These are phyloP conservation scores for Purshia tridentata DNA, from an alignment of 306 rosid species.

Conservation along the genomic window DNA sequence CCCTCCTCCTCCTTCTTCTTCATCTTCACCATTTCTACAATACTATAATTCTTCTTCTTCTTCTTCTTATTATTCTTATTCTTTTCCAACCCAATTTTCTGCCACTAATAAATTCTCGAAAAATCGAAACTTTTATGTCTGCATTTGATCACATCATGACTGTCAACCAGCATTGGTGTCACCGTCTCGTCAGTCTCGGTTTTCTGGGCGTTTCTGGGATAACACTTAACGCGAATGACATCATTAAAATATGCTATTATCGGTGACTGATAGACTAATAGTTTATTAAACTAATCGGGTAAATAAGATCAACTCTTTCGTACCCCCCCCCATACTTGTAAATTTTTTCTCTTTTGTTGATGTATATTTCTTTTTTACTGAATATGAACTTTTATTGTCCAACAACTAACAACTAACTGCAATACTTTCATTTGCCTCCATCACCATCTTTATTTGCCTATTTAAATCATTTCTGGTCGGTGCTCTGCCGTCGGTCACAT, in stretches of 20 bases:
- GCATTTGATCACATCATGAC: neutral
- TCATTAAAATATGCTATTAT: neutral
- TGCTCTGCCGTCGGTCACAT: neutral
- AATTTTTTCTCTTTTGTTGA: too few species aligned
- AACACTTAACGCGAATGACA: neutral
- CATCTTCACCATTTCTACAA: slow-evolving; percentile 3
- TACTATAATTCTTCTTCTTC: neutral
- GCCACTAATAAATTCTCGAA: neutral
- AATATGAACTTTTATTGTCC: too few species aligned
- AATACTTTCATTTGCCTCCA: too few species aligned
- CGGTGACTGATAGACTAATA: neutral
- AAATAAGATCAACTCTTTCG: too few species aligned
- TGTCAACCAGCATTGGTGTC: neutral
- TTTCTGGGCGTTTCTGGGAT: neutral
- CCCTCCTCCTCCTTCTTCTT: slow-evolving; percentile 3
- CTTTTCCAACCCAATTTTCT: neutral
- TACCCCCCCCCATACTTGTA: too few species aligned
- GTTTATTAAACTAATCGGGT: neutral
- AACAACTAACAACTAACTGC: too few species aligned
- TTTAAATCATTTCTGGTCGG: neutral
- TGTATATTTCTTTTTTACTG: too few species aligned
- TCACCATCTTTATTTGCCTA: too few species aligned
- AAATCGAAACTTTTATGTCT: neutral
- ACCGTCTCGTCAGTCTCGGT: neutral
- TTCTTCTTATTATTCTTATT: neutral